These are phyloP conservation scores for Scenedesmus sp. DNA, from an alignment of 163 green algal species.

Conservation along the genomic window DNA sequence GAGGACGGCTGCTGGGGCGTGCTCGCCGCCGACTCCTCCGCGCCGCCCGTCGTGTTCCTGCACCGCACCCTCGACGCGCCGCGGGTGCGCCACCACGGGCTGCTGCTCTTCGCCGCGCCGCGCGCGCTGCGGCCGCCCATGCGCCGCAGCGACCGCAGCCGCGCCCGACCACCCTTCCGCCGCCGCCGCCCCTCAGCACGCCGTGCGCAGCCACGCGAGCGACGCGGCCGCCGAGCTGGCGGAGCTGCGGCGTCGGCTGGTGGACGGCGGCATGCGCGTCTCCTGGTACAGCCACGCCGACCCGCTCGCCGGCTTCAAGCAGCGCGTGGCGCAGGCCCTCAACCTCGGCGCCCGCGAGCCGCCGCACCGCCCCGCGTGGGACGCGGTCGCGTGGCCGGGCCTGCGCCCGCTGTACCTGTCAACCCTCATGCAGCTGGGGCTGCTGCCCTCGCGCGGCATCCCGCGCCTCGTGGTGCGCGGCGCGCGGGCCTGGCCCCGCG, in stretches of 20 bases:
- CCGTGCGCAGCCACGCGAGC: too few species aligned
- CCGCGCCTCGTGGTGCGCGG: background rate
- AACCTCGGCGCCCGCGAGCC: background rate
- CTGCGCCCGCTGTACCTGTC: conserved; percentile 8
- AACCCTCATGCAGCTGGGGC: background rate
- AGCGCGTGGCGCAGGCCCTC: background rate
- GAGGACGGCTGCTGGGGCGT: conserved; percentile 7
- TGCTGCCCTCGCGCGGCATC: background rate
- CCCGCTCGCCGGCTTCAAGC: too few species aligned
- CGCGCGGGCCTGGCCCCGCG: too few species aligned
- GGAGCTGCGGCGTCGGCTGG: too few species aligned
- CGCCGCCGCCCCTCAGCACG: too few species aligned
- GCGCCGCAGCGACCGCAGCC: too few species aligned
- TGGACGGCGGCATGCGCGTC: too few species aligned
- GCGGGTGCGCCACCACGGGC: background rate
- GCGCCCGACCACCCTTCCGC: too few species aligned
- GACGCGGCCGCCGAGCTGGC: too few species aligned
- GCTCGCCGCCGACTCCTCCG: background rate
- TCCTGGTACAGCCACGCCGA: too few species aligned
- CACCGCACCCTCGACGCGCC: conserved; percentile 18
- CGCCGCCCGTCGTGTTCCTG: background rate
- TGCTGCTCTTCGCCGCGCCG: background rate
- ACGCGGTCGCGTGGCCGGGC: background rate
- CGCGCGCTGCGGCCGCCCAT: too few species aligned
- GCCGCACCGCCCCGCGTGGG: background rate